phyloP scores from a whole-genome alignment of 768 basidiomycete genomes.

The Imleria badia region DNA sequence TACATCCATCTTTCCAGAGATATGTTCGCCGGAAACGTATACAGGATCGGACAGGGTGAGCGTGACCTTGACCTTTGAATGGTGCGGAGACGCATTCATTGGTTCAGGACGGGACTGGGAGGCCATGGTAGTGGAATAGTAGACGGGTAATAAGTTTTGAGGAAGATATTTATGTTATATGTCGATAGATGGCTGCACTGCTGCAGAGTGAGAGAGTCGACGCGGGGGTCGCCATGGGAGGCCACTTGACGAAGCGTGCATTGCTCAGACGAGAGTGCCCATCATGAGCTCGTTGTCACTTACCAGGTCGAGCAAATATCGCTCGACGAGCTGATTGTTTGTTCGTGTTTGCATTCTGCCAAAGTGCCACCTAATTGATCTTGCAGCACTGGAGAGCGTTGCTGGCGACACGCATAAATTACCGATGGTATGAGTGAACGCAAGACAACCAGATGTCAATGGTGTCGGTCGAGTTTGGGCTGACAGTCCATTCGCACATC shows the following conservation, averaged over 20 bases:
- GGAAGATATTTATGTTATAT: constrained; percentile 13
- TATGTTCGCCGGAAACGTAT: constrained; percentile 63
- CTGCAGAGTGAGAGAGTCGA: constrained; percentile 7
- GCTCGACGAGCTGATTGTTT: constrained; percentile 22
- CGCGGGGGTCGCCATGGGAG: constrained; percentile 13
- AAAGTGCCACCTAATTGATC: not conserved
- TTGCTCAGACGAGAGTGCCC: constrained; percentile 15
- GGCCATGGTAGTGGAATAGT: constrained; percentile 22
- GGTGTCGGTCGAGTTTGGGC: not conserved
- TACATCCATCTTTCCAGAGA: constrained; percentile 77
- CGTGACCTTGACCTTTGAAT: constrained; percentile 75
- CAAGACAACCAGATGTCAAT: not conserved
- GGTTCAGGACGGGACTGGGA: constrained; percentile 48
- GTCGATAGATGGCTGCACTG: constrained; percentile 2
- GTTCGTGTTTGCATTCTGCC: constrained; percentile 1
- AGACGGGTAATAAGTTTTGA: not conserved
- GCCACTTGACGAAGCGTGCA: not conserved
- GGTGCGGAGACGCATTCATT: constrained; percentile 81
- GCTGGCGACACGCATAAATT: not conserved
- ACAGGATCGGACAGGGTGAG: constrained; percentile 56
- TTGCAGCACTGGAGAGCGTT: not conserved
- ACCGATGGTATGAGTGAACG: not conserved
- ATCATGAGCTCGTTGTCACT: constrained; percentile 17
- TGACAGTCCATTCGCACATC: not conserved
- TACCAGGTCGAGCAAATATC: not conserved